phyloP scores from a whole-genome alignment of 495 filamentous ascomycete genomes.

The Rusavskia elegans region DNA sequence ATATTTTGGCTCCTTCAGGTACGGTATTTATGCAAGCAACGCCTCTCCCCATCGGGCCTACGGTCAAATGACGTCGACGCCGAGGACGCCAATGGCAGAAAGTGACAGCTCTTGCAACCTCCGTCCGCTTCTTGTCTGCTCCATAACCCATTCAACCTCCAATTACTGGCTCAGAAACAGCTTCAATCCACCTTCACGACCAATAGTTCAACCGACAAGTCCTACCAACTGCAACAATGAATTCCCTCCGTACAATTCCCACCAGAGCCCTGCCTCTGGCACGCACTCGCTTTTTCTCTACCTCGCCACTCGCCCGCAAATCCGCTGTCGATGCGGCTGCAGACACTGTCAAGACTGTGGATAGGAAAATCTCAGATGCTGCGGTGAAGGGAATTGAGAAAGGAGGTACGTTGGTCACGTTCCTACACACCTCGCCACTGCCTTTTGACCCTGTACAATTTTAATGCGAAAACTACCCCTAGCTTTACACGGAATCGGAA shows the following conservation, averaged over 20 bases:
- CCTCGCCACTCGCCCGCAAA: conserved; percentile 1
- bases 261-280: not conserved
- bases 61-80: not conserved
- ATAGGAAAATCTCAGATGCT: conserved; percentile 34
- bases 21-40: no score
- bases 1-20: no score
- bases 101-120: not conserved
- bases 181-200: not conserved
- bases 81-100: no score
- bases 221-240: not conserved
- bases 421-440: not conserved
- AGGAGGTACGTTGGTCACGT: conserved; percentile 27
- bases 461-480: not conserved
- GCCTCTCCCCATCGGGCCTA: not conserved
- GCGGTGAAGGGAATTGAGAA: conserved; percentile 47
- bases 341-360: conserved; percentile 39
- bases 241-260: conserved; percentile 1
- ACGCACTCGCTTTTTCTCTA: conserved; percentile 3
- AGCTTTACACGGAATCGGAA: no score
- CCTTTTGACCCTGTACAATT: not conserved
- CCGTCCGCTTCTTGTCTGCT: not conserved
- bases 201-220: not conserved
- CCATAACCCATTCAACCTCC: not conserved
- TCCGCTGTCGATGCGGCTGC: conserved; percentile 32
- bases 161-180: not conserved